These are phyloP conservation scores for Aureobasidium sp. DNA, from an alignment of 2,329 filamentous ascomycete species.

Conservation along the genomic window DNA sequence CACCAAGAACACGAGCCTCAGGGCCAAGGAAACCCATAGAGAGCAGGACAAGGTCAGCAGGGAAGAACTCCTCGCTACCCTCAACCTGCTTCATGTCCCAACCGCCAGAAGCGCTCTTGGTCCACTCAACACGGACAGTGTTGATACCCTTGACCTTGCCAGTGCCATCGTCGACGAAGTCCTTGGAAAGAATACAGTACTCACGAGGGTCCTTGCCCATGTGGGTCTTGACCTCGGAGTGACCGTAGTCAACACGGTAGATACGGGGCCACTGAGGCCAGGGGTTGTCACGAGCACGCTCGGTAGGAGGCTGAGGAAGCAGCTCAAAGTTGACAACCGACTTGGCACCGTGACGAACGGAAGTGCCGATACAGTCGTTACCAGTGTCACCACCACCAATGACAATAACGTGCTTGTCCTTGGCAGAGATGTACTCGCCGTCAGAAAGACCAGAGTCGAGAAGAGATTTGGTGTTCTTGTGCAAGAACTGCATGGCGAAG, in stretches of 20 bases:
- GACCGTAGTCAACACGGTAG: constrained; percentile 97
- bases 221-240: constrained; percentile 91
- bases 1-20: constrained; percentile 77
- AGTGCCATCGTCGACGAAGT: constrained; percentile 81
- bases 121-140: constrained; percentile 93
- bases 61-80: constrained; percentile 91
- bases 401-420: constrained; percentile 91
- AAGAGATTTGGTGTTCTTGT: constrained; percentile 95
- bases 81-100: constrained; percentile 99
- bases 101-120: constrained; percentile 75
- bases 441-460: constrained; percentile 84
- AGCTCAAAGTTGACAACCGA: constrained; percentile 96
- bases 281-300: constrained; percentile 89
- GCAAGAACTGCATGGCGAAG: constrained; percentile 94
- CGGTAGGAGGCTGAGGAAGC: constrained; percentile 79
- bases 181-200: constrained; percentile 97
- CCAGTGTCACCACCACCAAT: constrained; percentile 97
- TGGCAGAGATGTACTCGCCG: constrained; percentile 82
- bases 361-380: constrained; percentile 96
- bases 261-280: constrained; percentile 98
- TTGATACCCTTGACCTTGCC: constrained; percentile 94
- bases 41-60: constrained; percentile 83
- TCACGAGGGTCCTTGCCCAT: constrained; percentile 94
- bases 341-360: constrained; percentile 89
- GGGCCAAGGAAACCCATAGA: constrained; percentile 98